A percentile compares a stretch with the other conserved stretches of the same genome.
Conservation (phyloP, 2,329 filamentous ascomycete species). For the Coniochaeta hoffmannii region DNA sequence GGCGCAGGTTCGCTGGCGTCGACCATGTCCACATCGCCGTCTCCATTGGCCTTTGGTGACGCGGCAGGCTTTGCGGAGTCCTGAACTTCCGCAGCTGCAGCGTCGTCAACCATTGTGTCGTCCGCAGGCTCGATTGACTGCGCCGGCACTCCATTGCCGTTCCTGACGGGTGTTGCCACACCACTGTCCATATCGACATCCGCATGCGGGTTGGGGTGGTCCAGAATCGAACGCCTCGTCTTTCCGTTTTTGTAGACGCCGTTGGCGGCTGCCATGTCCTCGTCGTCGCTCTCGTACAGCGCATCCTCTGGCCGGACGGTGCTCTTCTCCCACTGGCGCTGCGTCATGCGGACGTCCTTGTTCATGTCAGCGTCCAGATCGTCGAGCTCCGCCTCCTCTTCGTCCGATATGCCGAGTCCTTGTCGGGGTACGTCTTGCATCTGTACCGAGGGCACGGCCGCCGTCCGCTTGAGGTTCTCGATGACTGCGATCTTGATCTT, state of each 20-base stretch:
- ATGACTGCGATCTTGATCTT: constrained; percentile 75
- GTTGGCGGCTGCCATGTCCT: constrained; percentile 67
- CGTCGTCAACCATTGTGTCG: constrained; percentile 6
- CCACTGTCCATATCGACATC: constrained; percentile 16
- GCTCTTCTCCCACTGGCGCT: constrained; percentile 75
- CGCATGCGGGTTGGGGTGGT: constrained; percentile 37
- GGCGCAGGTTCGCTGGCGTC: constrained; percentile 24
- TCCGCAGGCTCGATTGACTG: constrained; percentile 7
- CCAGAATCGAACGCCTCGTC: constrained; percentile 42
- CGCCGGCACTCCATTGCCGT: not conserved
- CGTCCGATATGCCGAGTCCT: constrained; percentile 56
- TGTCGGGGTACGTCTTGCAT: constrained; percentile 69
- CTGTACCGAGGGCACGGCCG: constrained; percentile 83
- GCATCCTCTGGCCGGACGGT: constrained; percentile 66
- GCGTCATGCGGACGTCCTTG: constrained; percentile 73
- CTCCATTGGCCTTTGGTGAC: constrained; percentile 30
- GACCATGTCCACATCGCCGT: constrained; percentile 46
- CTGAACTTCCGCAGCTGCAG: constrained; percentile 17
- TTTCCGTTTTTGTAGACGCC: constrained; percentile 52
- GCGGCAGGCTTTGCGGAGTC: constrained; percentile 18
- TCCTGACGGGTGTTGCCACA: constrained; percentile 10
- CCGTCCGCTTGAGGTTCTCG: constrained; percentile 80
- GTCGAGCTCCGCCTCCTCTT: constrained; percentile 58
- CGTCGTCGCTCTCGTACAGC: constrained; percentile 82
- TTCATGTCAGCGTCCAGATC: constrained; percentile 79